Base-by-base conservation (phyloP, 1,139 yeast genomes). In the Hemisphaericaspora subhashii region DNA sequence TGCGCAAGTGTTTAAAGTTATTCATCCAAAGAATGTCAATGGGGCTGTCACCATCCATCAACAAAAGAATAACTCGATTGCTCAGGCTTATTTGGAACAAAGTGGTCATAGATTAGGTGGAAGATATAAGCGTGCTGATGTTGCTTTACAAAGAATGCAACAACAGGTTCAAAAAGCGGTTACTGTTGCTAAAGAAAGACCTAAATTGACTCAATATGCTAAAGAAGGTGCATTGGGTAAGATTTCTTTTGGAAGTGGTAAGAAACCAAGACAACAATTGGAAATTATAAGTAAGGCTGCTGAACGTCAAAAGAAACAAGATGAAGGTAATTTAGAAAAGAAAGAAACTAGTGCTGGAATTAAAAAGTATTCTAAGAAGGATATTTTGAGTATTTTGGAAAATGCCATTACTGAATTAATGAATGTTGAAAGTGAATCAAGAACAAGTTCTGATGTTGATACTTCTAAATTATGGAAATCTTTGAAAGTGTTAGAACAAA, bases 141-240 rank as follows among this genome's bases (percentile, higher is more conserved):
- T 90, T 51, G 97, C 97, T 1, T 74, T 90, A 54, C 96, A 87
- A 66, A 83, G 96, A 73, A 90, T 92, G 97, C 98, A 92, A 68
- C 96, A 90, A 58, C 98, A 92, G 66, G 97, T 94, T 41, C 95
- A 90, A 59, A 86, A 86, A 57, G 98, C 98, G 7, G 97, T 92
- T 16, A 86, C 95, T 35, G 94, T 88, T 38, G 97, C 97, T 27
- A 86, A 88, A 58, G 96, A 88, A 55, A 80, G 87, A 58, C 92
- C 95, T 49, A 86, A 83, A 68, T 74, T 77, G 54, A 81, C 79
- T 23, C 85, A 79, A 50, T 72, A 79, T 47, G 81, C 83, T 37
- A 81, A 83, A 52, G 96, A 86, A 56, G 97, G 97, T 51, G 94
- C 96, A 1, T 72, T 90, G 45, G 98, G 98, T 52, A 87, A 86